phyloP scores from a whole-genome alignment of 352 stramenopile species.

The Phytophthora palmivora region DNA sequence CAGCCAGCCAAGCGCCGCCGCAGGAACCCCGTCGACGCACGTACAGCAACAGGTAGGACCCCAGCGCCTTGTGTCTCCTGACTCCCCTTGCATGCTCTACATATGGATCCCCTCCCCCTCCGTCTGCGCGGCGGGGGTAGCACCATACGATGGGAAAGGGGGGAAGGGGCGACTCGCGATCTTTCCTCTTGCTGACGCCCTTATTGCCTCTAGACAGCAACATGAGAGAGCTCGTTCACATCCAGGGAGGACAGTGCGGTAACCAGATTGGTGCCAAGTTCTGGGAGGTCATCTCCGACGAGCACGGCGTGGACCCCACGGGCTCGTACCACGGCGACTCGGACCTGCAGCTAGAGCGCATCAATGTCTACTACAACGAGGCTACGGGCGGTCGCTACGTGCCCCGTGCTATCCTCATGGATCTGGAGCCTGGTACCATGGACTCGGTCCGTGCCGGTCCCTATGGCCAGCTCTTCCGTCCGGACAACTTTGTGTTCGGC shows the following conservation, averaged over 20 bases:
- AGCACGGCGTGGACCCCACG: conserved; percentile 95
- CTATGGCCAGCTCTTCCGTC: conserved; percentile 98
- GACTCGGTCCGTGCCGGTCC: conserved; percentile 96
- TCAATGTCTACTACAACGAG: conserved; percentile 99
- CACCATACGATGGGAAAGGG: conserved; percentile 34
- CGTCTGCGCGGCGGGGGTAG: background rate
- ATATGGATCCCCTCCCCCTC: background rate
- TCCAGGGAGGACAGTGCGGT: conserved; percentile 98
- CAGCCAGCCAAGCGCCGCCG: conserved; percentile 74
- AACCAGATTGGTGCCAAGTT: conserved; percentile 99
- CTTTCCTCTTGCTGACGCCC: conserved; percentile 28
- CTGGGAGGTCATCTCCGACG: conserved; percentile 97
- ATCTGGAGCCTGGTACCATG: conserved; percentile 99
- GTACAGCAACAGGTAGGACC: conserved; percentile 56
- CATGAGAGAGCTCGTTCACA: conserved; percentile 98
- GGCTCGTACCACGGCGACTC: conserved; percentile 97
- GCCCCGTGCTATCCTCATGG: conserved; percentile 98
- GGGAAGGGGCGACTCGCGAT: conserved; percentile 21
- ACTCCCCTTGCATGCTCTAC: background rate
- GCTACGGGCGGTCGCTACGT: conserved; percentile 97
- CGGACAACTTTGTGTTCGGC: conserved; percentile 99
- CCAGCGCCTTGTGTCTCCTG: background rate
- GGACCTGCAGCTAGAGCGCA: conserved; percentile 96
- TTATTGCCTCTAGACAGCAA: conserved; percentile 38
- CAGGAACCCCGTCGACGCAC: conserved; percentile 37